Evolutionary conservation across 495 filamentous ascomycete genomes (phyloP).

Genomic region (Aspergillus leporis): DNA sequence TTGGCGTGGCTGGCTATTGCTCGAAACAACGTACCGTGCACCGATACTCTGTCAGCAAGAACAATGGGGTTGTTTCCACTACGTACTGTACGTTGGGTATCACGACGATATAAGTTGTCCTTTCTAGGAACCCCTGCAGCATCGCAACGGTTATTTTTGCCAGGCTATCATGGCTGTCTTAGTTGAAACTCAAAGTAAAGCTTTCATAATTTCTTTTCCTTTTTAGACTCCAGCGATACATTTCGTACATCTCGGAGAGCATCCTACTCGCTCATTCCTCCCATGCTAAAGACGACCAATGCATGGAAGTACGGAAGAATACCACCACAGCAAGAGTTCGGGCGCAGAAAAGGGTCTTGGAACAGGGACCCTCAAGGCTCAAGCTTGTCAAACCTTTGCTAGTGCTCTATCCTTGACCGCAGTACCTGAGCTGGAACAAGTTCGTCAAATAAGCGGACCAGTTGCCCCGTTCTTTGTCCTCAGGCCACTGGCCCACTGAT

Average conservation of each 20-base stretch:
- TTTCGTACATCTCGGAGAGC: background rate
- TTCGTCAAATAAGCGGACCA: background rate
- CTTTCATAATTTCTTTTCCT: background rate
- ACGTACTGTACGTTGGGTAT: no score
- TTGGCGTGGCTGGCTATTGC: no score
- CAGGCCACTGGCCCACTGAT: background rate
- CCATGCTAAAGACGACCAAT: conserved; percentile 12
- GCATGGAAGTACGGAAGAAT: conserved; percentile 40
- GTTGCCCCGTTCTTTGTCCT: background rate
- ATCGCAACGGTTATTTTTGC: background rate
- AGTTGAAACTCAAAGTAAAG: conserved; percentile 4
- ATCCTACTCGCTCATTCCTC: conserved; percentile 4
- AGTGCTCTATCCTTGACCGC: background rate
- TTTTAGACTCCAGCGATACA: background rate
- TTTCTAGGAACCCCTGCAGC: background rate
- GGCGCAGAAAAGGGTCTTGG: background rate
- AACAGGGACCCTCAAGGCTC: background rate
- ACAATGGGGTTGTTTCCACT: no score
- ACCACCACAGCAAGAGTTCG: conserved; percentile 7
- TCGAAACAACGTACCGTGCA: no score
- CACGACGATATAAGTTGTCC: background rate
- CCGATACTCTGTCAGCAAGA: no score
- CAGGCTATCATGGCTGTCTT: background rate
- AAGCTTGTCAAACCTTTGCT: background rate
- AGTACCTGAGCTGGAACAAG: background rate